Evolutionary conservation across 179 eudicot genomes (phyloP).

Genomic region (Beta lomatogona): DNA sequence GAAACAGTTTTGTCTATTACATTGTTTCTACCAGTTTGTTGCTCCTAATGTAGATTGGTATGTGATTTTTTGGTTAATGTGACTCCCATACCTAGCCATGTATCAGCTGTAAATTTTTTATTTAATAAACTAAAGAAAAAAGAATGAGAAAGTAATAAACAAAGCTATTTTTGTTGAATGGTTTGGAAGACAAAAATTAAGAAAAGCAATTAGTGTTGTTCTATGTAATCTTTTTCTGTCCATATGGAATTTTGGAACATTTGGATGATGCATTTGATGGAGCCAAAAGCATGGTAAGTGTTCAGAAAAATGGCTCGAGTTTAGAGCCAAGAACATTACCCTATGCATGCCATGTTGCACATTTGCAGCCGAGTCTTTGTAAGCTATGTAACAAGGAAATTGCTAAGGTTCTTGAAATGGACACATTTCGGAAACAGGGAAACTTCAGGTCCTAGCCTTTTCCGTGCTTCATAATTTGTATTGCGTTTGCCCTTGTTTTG

Average conservation of each 20-base stretch:
- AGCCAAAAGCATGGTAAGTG: no score
- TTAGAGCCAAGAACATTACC: background rate
- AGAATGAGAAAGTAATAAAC: background rate
- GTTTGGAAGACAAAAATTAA: background rate
- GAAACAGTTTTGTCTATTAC: slow-evolving; percentile 6
- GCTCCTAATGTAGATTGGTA: background rate
- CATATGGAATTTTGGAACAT: background rate
- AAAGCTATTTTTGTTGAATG: background rate
- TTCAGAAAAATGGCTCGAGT: background rate
- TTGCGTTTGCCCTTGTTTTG: background rate
- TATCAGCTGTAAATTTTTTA: background rate
- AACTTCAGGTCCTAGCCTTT: no score
- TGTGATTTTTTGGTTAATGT: background rate
- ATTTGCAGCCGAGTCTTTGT: background rate
- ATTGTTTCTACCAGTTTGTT: background rate
- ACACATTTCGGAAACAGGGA: no score
- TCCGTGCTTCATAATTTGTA: no score
- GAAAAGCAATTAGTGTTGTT: background rate
- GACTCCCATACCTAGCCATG: background rate
- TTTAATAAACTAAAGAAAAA: background rate
- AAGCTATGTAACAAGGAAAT: background rate
- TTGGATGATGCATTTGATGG: background rate
- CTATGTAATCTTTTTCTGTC: background rate
- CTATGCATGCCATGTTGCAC: background rate
- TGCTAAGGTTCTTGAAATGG: no score